Evolutionary conservation across 2,329 filamentous ascomycete species (phyloP), one percentile per base, ranked within the genome.

Genomic region (Colletotrichum neosansevieriae): DNA sequence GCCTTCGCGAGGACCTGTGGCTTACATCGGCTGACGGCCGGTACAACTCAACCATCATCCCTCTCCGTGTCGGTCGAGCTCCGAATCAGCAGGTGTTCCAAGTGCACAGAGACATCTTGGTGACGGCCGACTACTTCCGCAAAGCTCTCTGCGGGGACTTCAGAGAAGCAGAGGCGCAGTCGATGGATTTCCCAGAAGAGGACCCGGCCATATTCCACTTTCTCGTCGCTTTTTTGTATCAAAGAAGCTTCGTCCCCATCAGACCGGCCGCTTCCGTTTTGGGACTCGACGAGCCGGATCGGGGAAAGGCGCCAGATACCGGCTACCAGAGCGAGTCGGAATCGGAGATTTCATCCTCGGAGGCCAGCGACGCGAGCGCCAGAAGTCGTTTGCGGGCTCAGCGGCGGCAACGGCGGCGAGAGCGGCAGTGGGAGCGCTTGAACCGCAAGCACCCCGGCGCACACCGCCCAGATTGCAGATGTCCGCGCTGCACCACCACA

Each of bases 191-290:
- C 1, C 84, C 83, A 0, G 84, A 86, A 65, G 84, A 86, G 67
- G 79, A 85, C 70, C 83, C 84, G 3, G 79, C 80, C 61, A 80
- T 84, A 53, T 86, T 87, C 69, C 82, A 84, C 65, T 85, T 85
- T 69, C 74, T 86, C 47, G 76, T 87, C 40, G 82, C 83, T n/a
- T 86, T 81, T 58, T 74, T 86, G 12, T 86, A 85, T 70, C 83
- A 86, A 70, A 80, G 78, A 19, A 80, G 75, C 62, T 85, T 82
- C 70, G 76, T 80, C 3, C 84, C 84, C 40, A 82, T 84, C 63
- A 81, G 76, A 69, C 75, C 83, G n/a, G 75, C 78, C 38, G 77
- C 82, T 3, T 78, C 78, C 29, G 82, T 77, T 2, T 74, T 85
- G 34, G 72, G 80, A 79, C 70, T 69, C 74, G 68, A 75, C 19